A percentile compares a stretch with the other conserved stretches of the same genome.
These are phyloP conservation scores for Pythium guiyangense DNA, from an alignment of 352 stramenopile species.

Conservation along the genomic window DNA sequence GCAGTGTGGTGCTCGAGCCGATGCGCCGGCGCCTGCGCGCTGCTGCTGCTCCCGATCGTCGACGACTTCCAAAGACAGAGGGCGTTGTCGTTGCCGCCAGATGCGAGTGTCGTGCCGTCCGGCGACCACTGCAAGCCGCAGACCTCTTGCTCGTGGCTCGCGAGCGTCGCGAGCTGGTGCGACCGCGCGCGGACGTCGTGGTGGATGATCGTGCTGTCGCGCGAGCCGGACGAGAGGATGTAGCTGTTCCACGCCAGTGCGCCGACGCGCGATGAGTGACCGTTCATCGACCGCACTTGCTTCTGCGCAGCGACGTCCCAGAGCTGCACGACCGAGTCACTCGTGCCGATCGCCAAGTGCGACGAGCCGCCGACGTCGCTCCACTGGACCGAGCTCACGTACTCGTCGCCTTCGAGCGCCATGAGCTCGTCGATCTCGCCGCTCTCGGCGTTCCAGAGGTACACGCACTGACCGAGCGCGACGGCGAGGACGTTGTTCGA, in stretches of 20 bases:
- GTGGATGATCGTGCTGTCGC: slow-evolving; percentile 93
- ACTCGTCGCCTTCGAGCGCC: slow-evolving; percentile 87
- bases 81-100: slow-evolving; percentile 97
- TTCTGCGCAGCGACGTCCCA: slow-evolving; percentile 95
- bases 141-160: slow-evolving; percentile 96
- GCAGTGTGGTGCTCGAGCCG: slow-evolving; percentile 95
- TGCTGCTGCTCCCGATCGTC: slow-evolving; percentile 68
- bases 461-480: slow-evolving; percentile 96
- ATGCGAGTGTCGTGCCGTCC: slow-evolving; percentile 94
- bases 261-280: slow-evolving; percentile 93
- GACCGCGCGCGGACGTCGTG: slow-evolving; percentile 63
- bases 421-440: slow-evolving; percentile 96
- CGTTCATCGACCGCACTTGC: slow-evolving; percentile 89
- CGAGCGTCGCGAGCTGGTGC: slow-evolving; percentile 90
- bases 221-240: slow-evolving; percentile 91
- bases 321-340: slow-evolving; percentile 92
- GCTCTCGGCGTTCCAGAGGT: slow-evolving; percentile 97
- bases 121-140: slow-evolving; percentile 97
- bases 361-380: slow-evolving; percentile 81
- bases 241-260: slow-evolving; percentile 95
- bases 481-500: slow-evolving; percentile 96
- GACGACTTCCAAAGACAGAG: slow-evolving; percentile 95
- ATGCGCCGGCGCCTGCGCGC: slow-evolving; percentile 58
- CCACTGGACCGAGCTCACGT: slow-evolving; percentile 97
- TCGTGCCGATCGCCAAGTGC: slow-evolving; percentile 95